Percentiles rank a stretch among this genome's conserved stretches.
These are phyloP conservation scores for Boletellus sp. DNA, from an alignment of 768 basidiomycete species.

Conservation along the genomic window DNA sequence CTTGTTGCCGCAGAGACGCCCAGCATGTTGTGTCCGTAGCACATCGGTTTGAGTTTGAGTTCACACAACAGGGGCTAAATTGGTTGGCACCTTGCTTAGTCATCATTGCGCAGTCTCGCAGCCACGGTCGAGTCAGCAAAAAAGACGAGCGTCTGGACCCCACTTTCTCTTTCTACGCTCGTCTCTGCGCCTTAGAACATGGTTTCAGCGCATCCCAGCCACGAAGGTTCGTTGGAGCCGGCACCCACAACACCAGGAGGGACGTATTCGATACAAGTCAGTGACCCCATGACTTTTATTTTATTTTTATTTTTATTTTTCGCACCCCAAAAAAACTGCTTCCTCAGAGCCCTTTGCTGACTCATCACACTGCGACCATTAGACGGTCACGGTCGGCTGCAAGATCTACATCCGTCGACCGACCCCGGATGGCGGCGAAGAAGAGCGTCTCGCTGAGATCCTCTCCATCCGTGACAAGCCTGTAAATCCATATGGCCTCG, in stretches of 20 bases:
- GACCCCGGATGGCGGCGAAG: conserved; percentile 64
- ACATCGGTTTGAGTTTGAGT: not conserved
- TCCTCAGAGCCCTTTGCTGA: conserved; percentile 22
- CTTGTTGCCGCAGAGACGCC: conserved; percentile 12
- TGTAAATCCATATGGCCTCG: conserved; percentile 49
- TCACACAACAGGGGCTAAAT: too few species aligned
- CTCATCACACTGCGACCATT: conserved; percentile 29
- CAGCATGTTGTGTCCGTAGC: not conserved
- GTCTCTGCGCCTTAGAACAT: conserved; percentile 12
- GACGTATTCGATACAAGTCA: conserved; percentile 71
- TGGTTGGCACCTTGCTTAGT: conserved; percentile 18
- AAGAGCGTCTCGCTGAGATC: conserved; percentile 94
- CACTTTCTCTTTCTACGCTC: conserved; percentile 4
- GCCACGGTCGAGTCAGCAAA: conserved; percentile 2
- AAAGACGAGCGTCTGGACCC: not conserved
- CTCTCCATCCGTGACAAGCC: conserved; percentile 91
- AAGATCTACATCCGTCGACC: conserved; percentile 91
- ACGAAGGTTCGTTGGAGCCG: conserved; percentile 42
- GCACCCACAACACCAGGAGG: conserved; percentile 71
- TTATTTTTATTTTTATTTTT: conserved; percentile 30
- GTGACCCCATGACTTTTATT: conserved; percentile 22
- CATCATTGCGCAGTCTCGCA: conserved; percentile 3
- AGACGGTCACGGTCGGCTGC: conserved; percentile 91
- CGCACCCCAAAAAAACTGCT: conserved; percentile 1
- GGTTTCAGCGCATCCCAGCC: conserved; percentile 31